Evolutionary conservation across 192 early-diverging fungal species (phyloP).

Genomic region (Umbelopsis sp.): DNA sequence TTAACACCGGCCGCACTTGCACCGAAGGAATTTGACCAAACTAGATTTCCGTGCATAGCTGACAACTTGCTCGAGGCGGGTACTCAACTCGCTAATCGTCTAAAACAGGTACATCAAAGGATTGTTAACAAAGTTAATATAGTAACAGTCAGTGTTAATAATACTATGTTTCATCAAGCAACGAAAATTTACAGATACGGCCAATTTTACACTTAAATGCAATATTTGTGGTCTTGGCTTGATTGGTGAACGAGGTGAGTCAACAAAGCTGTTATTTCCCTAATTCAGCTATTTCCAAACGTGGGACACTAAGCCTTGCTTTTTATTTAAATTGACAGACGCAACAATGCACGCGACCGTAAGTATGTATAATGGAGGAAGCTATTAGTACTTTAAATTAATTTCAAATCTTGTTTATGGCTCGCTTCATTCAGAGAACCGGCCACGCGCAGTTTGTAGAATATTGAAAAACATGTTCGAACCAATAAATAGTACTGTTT

Average conservation of each 20-base stretch:
- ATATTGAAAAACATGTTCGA: constrained; percentile 23
- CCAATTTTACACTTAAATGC: constrained; percentile 73
- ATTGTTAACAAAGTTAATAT: background rate
- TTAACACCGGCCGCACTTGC: constrained; percentile 57
- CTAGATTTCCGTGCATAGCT: constrained; percentile 54
- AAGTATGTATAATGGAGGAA: background rate
- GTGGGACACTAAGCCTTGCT: background rate
- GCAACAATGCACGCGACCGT: constrained; percentile 39
- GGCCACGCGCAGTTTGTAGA: constrained; percentile 40
- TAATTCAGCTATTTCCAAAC: background rate
- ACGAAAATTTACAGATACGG: constrained; percentile 74
- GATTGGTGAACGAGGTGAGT: constrained; percentile 48
- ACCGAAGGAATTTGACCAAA: constrained; percentile 74
- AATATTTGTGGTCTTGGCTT: constrained; percentile 58
- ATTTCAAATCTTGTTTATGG: background rate
- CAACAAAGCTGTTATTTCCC: background rate
- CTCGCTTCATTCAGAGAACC: constrained; percentile 17
- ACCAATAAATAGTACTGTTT: background rate
- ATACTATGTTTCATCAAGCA: constrained; percentile 39
- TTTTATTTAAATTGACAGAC: constrained; percentile 21
- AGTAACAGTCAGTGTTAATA: background rate
- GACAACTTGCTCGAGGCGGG: constrained; percentile 42
- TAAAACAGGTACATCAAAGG: constrained; percentile 44
- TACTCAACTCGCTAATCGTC: constrained; percentile 39
- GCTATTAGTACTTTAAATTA: background rate